phyloP scores from a whole-genome alignment of 2,329 filamentous ascomycete species.

The Akanthomyces lecanii region DNA sequence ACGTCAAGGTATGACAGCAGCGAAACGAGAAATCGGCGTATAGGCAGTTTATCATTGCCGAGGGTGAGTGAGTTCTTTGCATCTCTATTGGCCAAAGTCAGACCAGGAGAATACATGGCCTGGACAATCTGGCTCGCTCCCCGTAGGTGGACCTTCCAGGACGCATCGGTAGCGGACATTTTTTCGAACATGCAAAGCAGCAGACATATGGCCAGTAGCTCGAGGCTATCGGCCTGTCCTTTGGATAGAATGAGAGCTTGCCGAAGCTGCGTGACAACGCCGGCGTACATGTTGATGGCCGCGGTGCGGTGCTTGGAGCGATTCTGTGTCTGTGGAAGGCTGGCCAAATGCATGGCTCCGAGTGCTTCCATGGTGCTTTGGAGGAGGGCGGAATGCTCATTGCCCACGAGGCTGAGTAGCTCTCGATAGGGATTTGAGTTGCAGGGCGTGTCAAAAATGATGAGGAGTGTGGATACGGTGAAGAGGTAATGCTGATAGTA shows the following conservation, averaged over 20 bases:
- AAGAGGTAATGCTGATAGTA: conserved; percentile 35
- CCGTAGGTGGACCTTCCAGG: conserved; percentile 35
- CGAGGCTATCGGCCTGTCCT: conserved; percentile 23
- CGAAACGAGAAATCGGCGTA: conserved; percentile 32
- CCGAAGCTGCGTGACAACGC: conserved; percentile 27
- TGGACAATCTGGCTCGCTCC: conserved; percentile 35
- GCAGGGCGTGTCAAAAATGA: conserved; percentile 37
- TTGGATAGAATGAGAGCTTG: conserved; percentile 27
- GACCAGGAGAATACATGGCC: conserved; percentile 18
- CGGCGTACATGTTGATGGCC: conserved; percentile 35
- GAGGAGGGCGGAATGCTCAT: conserved; percentile 32
- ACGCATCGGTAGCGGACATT: conserved; percentile 24
- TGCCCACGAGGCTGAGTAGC: conserved; percentile 40
- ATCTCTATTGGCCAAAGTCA: not conserved
- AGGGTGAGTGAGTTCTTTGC: not conserved
- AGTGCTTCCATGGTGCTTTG: conserved; percentile 37
- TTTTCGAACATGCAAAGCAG: conserved; percentile 20
- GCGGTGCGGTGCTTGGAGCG: conserved; percentile 33
- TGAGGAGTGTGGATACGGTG: conserved; percentile 39
- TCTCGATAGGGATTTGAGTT: conserved; percentile 37
- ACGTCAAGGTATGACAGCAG: conserved; percentile 37
- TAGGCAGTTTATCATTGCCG: not conserved
- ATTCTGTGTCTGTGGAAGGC: conserved; percentile 29
- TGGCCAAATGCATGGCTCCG: conserved; percentile 37
- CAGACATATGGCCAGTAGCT: conserved; percentile 23